Base-by-base conservation (phyloP, 805 yeast genomes). In the Pichia paraexigua region DNA sequence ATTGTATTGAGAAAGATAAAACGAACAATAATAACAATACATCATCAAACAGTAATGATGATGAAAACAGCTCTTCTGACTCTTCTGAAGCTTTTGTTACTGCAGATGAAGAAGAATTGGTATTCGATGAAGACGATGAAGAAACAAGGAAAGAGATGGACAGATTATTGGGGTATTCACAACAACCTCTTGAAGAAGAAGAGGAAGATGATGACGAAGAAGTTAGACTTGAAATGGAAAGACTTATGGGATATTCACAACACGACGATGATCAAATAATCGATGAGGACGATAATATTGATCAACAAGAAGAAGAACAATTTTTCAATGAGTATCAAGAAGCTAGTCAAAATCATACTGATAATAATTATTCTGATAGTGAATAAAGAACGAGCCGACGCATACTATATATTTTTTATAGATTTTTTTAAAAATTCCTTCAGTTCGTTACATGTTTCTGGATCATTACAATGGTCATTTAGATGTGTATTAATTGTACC, bases 401-500 rank as follows among this genome's bases (percentile, higher is more conserved):
- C 8, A 6, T 8, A 3, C 8, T 25, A 30, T 8, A 13, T 12
- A 7, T 35, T 20, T 37, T 30, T 24, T 28, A n/a, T 22, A 30
- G 25, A 20, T 30, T 43, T 21, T 15, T 15, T 10, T 12, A 30
- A 5, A 43, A 48, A 40, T 6, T 17, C 30, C 15, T 21, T 35
- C 1, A 39, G 3, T 17, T 40, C 44, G 6, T 20, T 15, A 39
- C 49, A 40, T 21, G 21, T 46, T 17, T 25, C 28, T 11, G 39
- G 30, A 24, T 47, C 22, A 7, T 20, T 12, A 8, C n/a, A 15
- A 12, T 15, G 17, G 3, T 30, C 17, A 13, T 30, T 13, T 32
- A n/a, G 17, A 8, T 10, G 24, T 30, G 11, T 39, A 10, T 24
- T 15, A 17, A 55, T 55, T 44, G 54, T 53, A 3, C 63, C 62